Conservation (phyloP, 176 grass and related monocot genomes). For the Dactylis glomerata region DNA sequence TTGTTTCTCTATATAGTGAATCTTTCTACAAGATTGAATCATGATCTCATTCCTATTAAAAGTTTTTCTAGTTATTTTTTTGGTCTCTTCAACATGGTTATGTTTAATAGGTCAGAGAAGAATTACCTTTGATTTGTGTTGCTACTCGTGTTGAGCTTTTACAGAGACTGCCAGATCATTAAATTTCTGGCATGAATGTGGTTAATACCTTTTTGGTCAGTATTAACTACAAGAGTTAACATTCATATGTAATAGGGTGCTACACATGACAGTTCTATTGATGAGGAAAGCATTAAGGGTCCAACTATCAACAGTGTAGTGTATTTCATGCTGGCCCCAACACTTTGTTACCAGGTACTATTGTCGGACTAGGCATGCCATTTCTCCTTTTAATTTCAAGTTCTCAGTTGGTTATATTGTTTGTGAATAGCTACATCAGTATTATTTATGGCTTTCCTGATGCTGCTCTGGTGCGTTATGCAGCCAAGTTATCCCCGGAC, state of each 20-base stretch:
- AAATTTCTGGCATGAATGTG: background rate
- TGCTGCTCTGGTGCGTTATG: conserved; percentile 28
- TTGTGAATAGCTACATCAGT: background rate
- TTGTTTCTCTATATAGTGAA: background rate
- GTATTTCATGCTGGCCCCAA: conserved; percentile 92
- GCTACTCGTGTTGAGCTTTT: conserved; percentile 2
- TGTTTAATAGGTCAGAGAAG: background rate
- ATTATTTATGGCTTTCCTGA: conserved; percentile 9
- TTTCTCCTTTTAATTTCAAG: background rate
- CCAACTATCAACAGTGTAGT: conserved; percentile 59
- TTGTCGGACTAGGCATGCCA: background rate
- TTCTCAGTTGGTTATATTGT: background rate
- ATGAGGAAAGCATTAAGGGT: conserved; percentile 45
- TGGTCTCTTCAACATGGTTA: background rate
- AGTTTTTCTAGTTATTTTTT: background rate
- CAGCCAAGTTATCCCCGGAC: conserved; percentile 88
- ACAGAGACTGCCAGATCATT: background rate
- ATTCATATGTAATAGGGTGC: conserved; percentile 38
- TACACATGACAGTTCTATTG: conserved; percentile 38
- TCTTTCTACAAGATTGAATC: background rate
- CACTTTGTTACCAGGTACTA: conserved; percentile 95
- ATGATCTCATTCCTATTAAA: background rate
- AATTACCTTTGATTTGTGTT: conserved; percentile 7
- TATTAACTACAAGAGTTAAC: background rate
- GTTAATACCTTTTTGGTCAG: background rate